A percentile compares a stretch with the other conserved stretches of the same genome.
Evolutionary conservation across 768 basidiomycete species (phyloP).

Genomic region (Candolleomyces aberdarensis): DNA sequence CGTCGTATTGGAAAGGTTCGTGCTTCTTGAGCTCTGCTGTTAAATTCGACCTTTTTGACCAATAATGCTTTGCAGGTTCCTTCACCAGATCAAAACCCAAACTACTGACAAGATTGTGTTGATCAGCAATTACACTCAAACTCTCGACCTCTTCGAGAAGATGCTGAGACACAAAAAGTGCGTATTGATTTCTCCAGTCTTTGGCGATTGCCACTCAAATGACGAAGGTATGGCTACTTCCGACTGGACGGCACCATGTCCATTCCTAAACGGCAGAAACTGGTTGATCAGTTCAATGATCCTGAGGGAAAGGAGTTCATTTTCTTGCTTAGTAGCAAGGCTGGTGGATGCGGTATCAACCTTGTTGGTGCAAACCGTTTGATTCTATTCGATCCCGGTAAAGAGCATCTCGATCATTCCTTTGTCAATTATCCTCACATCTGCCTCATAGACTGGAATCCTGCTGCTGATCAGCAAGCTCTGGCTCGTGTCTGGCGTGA

Average conservation of each 20-base stretch:
- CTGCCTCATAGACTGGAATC: conserved; percentile 83
- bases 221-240: conserved; percentile 78
- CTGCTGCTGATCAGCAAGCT: conserved; percentile 97
- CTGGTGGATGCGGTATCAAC: conserved; percentile 96
- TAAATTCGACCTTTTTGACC: neutral
- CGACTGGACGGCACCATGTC: conserved; percentile 95
- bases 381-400: conserved; percentile 94
- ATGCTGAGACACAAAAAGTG: conserved; percentile 84
- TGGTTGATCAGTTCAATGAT: conserved; percentile 95
- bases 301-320: conserved; percentile 92
- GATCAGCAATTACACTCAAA: conserved; percentile 96
- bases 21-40: conserved; percentile 8
- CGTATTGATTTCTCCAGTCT: conserved; percentile 8
- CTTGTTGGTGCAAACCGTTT: conserved; percentile 93
- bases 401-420: conserved; percentile 13
- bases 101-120: conserved; percentile 95
- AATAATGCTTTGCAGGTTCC: conserved; percentile 51
- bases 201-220: conserved; percentile 2
- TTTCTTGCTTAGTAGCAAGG: conserved; percentile 92
- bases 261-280: conserved; percentile 88
- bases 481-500: conserved; percentile 99
- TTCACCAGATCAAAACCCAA: conserved; percentile 75
- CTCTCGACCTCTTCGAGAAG: conserved; percentile 89
- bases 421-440: neutral
- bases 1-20: conserved; percentile 82